Evolutionary conservation across 805 yeast species (phyloP), one percentile per base, ranked within the genome.

Genomic region (Wickerhamomyces hampshirensis): DNA sequence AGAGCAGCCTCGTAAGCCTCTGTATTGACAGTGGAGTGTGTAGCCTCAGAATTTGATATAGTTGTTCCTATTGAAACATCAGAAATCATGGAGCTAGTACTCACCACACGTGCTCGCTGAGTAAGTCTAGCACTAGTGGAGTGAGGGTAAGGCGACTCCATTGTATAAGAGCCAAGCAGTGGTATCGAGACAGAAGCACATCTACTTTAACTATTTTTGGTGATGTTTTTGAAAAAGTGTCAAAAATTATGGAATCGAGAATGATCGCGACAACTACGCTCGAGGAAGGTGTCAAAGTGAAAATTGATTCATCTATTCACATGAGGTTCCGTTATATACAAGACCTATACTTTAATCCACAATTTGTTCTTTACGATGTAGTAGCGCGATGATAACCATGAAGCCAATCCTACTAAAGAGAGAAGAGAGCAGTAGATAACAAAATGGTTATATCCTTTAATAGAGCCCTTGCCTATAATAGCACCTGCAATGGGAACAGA

Each of bases 1-100:
- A 82, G 50, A 2, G 79, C 66, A 21, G 71, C 65, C 32, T 68
- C 67, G 46, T 81, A 80, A 4, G 77, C 57, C 21, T 59, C 63
- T 6, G 37, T 31, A 2, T 21, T 18, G 2, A 13, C 10, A 9
- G 15, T 10, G 6, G 24, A 7, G 24, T 21, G 10, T 11, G 24
- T 7, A 7, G 7, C 10, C 10, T 21, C 24, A 21, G 24, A 21
- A 12, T 12, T 13, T 26, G 28, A 12, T 10, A 26, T 26, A 7
- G 28, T 26, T 12, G 28, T 26, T 10, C 28, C 28, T 26, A 13
- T 26, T 12, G 28, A 26, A 7, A 26, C 15, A 7, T 26, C 28
- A 14, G 13, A 9, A 10, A 26, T 7, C 15, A 12, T 11, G 8
- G 28, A 26, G n/a, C 28, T 26, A 7, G 28, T 21, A 19, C 23